A percentile compares a stretch with the other conserved stretches of the same genome.
phyloP scores from a whole-genome alignment of 805 yeast genomes.

The Metschnikowia baotianmanensis region DNA sequence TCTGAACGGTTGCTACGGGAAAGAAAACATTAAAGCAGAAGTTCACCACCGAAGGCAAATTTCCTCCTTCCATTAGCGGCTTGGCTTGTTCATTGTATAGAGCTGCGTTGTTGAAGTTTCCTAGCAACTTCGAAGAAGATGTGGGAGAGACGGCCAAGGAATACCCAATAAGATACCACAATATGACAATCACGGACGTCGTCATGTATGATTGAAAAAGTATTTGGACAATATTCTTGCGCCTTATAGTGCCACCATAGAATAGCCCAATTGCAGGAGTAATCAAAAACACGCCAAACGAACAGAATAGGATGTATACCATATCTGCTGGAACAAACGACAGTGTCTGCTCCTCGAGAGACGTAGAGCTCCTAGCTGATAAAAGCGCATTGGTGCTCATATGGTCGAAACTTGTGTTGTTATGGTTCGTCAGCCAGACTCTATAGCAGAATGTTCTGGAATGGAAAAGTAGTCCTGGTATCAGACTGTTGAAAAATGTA shows the following conservation, averaged over 20 bases:
- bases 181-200: conserved; percentile 35
- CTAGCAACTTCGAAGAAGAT: conserved; percentile 27
- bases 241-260: conserved; percentile 42
- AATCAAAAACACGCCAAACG: conserved; percentile 48
- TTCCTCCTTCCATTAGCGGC: conserved; percentile 43
- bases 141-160: conserved; percentile 42
- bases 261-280: conserved; percentile 47
- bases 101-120: conserved; percentile 41
- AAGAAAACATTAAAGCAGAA: conserved; percentile 44
- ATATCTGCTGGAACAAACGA: conserved; percentile 44
- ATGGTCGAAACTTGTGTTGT: not conserved
- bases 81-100: conserved; percentile 36
- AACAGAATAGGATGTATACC: conserved; percentile 47
- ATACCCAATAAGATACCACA: conserved; percentile 48
- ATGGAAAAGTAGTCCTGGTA: too few species aligned
- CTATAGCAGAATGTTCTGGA: too few species aligned
- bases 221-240: conserved; percentile 44
- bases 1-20: conserved; percentile 50
- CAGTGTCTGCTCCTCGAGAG: conserved; percentile 34
- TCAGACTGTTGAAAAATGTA: too few species aligned
- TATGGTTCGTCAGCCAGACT: too few species aligned
- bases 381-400: conserved; percentile 5
- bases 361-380: conserved; percentile 4
- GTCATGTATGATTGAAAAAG: conserved; percentile 45
- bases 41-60: conserved; percentile 46